Evolutionary conservation across 1,139 yeast species (phyloP).

Genomic region (Blastobotrys indianensis): DNA sequence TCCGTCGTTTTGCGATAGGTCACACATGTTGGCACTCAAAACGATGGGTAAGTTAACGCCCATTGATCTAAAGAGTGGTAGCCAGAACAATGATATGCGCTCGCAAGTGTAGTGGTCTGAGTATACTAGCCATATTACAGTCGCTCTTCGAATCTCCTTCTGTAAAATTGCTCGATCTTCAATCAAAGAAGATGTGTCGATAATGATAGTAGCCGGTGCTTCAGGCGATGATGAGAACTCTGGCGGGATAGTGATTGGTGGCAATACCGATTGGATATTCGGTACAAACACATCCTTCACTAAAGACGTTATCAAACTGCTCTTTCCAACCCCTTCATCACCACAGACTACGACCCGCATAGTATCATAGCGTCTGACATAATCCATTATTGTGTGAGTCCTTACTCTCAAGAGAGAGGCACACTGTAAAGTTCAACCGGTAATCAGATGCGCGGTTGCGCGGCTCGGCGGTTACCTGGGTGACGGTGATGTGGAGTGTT

Average conservation of each 20-base stretch:
- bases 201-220: slow-evolving; percentile 64
- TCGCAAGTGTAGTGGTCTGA: slow-evolving; percentile 93
- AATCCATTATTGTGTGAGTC: too few relatives aligned
- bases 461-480: background rate
- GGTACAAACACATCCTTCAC: slow-evolving; percentile 76
- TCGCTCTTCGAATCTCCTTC: slow-evolving; percentile 73
- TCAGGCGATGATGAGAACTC: slow-evolving; percentile 51
- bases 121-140: slow-evolving; percentile 88
- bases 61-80: slow-evolving; percentile 83
- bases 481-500: background rate
- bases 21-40: slow-evolving; percentile 79
- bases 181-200: slow-evolving; percentile 63
- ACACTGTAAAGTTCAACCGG: background rate
- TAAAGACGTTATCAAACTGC: slow-evolving; percentile 65
- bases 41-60: slow-evolving; percentile 92
- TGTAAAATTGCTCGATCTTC: slow-evolving; percentile 58
- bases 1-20: slow-evolving; percentile 32
- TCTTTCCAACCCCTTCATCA: slow-evolving; percentile 58
- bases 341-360: slow-evolving; percentile 86
- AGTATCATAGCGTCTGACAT: slow-evolving; percentile 25
- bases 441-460: background rate
- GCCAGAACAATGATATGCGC: slow-evolving; percentile 86
- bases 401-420: too few relatives aligned
- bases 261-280: slow-evolving; percentile 67
- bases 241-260: slow-evolving; percentile 74